phyloP scores from a whole-genome alignment of 2,329 filamentous ascomycete species.

The Cercospora canescens region DNA sequence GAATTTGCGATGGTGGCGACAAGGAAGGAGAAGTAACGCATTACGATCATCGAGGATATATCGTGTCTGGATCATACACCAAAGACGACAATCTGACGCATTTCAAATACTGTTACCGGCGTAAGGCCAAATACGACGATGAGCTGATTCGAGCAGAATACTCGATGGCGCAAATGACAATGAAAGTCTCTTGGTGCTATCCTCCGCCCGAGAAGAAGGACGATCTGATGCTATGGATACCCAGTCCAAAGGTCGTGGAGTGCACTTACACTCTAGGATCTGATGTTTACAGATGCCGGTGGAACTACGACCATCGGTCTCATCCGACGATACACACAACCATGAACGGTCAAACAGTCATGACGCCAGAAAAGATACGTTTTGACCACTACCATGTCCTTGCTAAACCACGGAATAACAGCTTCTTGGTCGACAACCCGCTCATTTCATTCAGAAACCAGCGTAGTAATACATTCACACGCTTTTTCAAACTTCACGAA shows the following conservation, averaged over 20 bases:
- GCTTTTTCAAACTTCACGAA: conserved; percentile 1
- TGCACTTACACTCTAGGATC: conserved; percentile 5
- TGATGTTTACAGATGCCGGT: conserved; percentile 2
- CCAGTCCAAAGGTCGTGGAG: conserved; percentile 7
- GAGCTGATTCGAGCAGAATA: conserved; percentile 59
- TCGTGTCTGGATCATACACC: conserved; percentile 56
- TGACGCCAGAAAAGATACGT: not conserved
- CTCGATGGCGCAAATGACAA: conserved; percentile 54
- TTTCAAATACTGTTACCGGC: conserved; percentile 58
- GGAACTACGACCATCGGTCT: conserved; percentile 15
- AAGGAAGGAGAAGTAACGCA: conserved; percentile 50
- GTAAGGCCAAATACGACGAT: conserved; percentile 55
- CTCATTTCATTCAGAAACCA: conserved; percentile 11
- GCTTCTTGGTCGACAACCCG: conserved; percentile 7
- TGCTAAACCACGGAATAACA: conserved; percentile 1
- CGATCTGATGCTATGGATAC: conserved; percentile 6
- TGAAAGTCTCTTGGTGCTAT: conserved; percentile 50
- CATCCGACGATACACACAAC: conserved; percentile 12
- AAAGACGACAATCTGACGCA: conserved; percentile 53
- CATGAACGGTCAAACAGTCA: conserved; percentile 9
- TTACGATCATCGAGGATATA: conserved; percentile 55
- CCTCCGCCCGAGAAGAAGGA: conserved; percentile 6
- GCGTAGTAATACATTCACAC: not conserved
- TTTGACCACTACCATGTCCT: conserved; percentile 4
- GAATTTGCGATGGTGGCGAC: conserved; percentile 50